phyloP scores from a whole-genome alignment of 805 yeast genomes.

The Sugiyamaella smithiae region DNA sequence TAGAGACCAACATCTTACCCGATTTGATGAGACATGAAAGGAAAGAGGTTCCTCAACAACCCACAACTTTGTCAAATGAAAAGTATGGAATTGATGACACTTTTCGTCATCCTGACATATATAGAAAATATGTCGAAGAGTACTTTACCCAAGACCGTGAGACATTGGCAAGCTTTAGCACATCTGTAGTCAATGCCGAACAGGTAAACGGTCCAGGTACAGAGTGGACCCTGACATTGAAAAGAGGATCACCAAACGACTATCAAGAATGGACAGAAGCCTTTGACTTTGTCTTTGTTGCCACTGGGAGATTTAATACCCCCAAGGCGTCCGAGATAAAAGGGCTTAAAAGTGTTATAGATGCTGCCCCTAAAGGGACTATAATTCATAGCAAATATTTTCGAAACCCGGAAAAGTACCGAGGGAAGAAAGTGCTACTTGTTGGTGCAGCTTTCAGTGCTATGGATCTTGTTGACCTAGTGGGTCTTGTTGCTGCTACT shows the following conservation, averaged over 20 bases:
- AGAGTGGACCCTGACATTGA: conserved; percentile 35
- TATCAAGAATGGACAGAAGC: conserved; percentile 25
- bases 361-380: conserved; percentile 39
- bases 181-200: conserved; percentile 32
- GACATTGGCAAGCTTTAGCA: conserved; percentile 29
- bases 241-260: conserved; percentile 1
- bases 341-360: conserved; percentile 45
- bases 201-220: conserved; percentile 25
- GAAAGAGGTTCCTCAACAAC: conserved; percentile 9
- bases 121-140: conserved; percentile 8
- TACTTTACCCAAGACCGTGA: conserved; percentile 8
- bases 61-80: conserved; percentile 1
- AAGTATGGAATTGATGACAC: conserved; percentile 13
- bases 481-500: conserved; percentile 17
- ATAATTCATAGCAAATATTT: conserved; percentile 57
- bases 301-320: conserved; percentile 59
- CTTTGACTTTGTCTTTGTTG: conserved; percentile 60
- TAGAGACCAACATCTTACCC: conserved; percentile 19
- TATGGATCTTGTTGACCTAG: conserved; percentile 60
- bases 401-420: conserved; percentile 45
- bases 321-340: conserved; percentile 54
- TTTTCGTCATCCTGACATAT: conserved; percentile 12
- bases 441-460: conserved; percentile 78
- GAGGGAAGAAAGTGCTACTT: conserved; percentile 48
- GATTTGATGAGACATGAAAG: conserved; percentile 14